Evolutionary conservation across 73 alveolate genomes (phyloP).

Genomic region (Strombidium stylifer): DNA sequence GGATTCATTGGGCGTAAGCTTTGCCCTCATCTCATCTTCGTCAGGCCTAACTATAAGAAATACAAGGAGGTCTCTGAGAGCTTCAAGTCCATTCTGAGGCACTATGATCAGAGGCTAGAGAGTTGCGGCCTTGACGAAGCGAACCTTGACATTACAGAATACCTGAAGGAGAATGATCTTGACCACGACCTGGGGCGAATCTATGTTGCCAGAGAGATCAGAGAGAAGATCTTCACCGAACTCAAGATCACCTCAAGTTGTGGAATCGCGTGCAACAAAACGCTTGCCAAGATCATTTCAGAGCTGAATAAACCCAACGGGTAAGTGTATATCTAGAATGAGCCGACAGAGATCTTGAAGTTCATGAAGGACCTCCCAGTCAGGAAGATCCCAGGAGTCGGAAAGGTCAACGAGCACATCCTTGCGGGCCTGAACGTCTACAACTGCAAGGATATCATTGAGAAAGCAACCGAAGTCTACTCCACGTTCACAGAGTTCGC

Average conservation of each 20-base stretch:
- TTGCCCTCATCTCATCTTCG: conserved; percentile 40
- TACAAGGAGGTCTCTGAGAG: conserved; percentile 29
- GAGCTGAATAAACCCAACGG: conserved; percentile 79
- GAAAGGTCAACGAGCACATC: conserved; percentile 74
- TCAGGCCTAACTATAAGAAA: conserved; percentile 9
- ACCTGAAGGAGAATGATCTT: conserved; percentile 52
- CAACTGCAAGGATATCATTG: conserved; percentile 59
- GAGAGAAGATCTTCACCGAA: conserved; percentile 50
- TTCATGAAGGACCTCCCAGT: conserved; percentile 77
- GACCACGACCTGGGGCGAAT: conserved; percentile 64
- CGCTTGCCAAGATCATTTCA: conserved; percentile 77
- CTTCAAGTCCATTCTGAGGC: conserved; percentile 25
- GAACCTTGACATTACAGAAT: conserved; percentile 69
- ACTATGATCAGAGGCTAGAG: conserved; percentile 70
- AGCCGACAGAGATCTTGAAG: conserved; percentile 17
- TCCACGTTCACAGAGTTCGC: conserved; percentile 58
- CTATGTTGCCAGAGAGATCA: conserved; percentile 54
- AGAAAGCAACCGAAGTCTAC: conserved; percentile 52
- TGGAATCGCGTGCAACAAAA: conserved; percentile 82
- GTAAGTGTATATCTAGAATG: conserved; percentile 9
- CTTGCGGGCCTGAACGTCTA: conserved; percentile 63
- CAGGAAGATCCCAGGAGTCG: conserved; percentile 92
- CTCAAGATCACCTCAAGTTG: conserved; percentile 63
- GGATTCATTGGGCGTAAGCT: conserved; percentile 28
- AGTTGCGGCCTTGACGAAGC: conserved; percentile 83